phyloP scores from a whole-genome alignment of 176 grass and related monocot species.

The Eleusine indica region DNA sequence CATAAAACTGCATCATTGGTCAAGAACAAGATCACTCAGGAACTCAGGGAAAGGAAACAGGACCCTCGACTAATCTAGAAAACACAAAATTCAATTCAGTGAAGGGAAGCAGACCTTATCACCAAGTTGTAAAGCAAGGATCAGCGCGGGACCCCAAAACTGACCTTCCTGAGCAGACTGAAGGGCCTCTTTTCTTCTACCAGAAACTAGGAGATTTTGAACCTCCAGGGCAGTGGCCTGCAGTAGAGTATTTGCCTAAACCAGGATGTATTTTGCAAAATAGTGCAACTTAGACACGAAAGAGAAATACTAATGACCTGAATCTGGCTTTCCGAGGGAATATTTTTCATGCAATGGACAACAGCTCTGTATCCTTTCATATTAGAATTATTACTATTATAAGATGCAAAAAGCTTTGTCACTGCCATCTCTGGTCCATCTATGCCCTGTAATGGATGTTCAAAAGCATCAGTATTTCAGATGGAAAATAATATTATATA shows the following conservation, averaged over 20 bases:
- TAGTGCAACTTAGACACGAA: not conserved
- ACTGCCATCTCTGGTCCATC: slow-evolving; percentile 92
- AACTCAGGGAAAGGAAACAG: not conserved
- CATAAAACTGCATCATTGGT: slow-evolving; percentile 82
- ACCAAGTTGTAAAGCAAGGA: slow-evolving; percentile 91
- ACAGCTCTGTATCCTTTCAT: slow-evolving; percentile 54
- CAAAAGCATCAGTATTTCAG: slow-evolving; percentile 33
- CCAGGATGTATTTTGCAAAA: not conserved
- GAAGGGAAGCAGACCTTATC: slow-evolving; percentile 61
- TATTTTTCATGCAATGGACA: slow-evolving; percentile 66
- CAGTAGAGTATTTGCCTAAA: slow-evolving; percentile 29
- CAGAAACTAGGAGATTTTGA: slow-evolving; percentile 93
- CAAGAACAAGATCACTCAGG: slow-evolving; percentile 21
- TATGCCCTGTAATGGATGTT: slow-evolving; percentile 58
- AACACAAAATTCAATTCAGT: slow-evolving; percentile 6
- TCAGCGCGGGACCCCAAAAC: slow-evolving; percentile 90
- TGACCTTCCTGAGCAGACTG: slow-evolving; percentile 90
- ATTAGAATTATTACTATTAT: slow-evolving; percentile 51
- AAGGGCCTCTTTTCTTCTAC: slow-evolving; percentile 90
- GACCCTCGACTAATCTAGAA: not conserved
- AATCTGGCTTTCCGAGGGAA: slow-evolving; percentile 78
- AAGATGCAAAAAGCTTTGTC: slow-evolving; percentile 81
- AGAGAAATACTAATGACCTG: slow-evolving; percentile 52
- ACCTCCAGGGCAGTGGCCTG: slow-evolving; percentile 82
- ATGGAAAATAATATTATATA: not conserved